These are phyloP conservation scores for Cystobasidiaceae sp. DNA, from an alignment of 1,284 basidiomycete genomes.

Conservation along the genomic window DNA sequence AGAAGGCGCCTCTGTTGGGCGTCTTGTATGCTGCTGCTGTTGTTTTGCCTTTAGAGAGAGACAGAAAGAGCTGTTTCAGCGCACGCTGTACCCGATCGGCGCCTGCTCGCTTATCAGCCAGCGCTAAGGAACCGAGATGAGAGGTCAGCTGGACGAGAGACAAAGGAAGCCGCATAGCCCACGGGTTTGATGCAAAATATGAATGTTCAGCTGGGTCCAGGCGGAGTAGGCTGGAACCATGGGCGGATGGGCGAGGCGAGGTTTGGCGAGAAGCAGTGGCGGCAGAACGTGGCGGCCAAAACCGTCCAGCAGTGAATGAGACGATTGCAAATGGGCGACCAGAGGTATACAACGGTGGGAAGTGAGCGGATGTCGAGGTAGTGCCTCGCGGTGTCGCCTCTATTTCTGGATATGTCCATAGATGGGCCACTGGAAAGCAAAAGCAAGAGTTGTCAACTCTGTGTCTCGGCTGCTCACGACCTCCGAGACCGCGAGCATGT, in stretches of 20 bases:
- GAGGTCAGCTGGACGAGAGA: not conserved
- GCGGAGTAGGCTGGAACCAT: no score
- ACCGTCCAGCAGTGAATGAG: no score
- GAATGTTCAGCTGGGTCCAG: no score
- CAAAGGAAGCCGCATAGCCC: not conserved
- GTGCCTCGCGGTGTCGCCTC: not conserved
- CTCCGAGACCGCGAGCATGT: not conserved
- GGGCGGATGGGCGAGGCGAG: no score
- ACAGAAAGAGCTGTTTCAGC: not conserved
- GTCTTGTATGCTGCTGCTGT: constrained; percentile 2
- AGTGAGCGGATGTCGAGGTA: not conserved
- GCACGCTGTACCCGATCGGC: not conserved
- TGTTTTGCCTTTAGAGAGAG: not conserved
- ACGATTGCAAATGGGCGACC: no score
- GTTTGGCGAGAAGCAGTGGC: no score
- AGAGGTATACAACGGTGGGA: no score
- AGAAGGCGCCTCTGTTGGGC: not conserved
- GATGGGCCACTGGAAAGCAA: constrained; percentile 33
- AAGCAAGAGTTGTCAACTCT: not conserved
- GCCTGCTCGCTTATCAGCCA: not conserved
- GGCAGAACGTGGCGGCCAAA: no score
- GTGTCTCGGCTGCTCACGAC: no score
- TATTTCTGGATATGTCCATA: constrained; percentile 42
- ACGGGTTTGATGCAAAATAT: no score
- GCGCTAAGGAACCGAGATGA: not conserved